Evolutionary conservation across 257 asterid species (phyloP), one percentile per base, ranked within the genome.

Genomic region (Nyctanthes arbortristis): DNA sequence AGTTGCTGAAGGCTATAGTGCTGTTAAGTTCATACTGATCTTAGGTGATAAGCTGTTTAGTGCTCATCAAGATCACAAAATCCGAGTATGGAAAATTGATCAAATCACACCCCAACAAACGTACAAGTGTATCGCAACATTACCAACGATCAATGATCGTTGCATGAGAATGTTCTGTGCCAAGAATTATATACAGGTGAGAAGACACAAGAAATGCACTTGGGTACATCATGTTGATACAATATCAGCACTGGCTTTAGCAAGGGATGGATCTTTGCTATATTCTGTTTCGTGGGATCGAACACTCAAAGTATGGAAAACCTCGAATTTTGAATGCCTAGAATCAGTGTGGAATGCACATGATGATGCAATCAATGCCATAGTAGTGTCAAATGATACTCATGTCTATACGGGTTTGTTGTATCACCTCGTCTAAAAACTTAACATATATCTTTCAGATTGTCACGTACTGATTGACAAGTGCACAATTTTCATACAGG

Each of bases 241-340:
- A 5, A 88, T 92, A 0, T 80, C 98, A 0, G 83, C 91, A 6
- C 66, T 92, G 13, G 87, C 89, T 20, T 10, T 78, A 11, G 86
- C 97, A 0, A 13, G 28, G 3, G 97, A 89, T 58, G 84, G 81
- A 31, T 32, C 68, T 4, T 27, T 79, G 0, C 67, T 92, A 2
- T 92, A 88, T 77, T 92, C 98, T 0, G 96, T 75, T 3, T 92
- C 98, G 0, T 92, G 98, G 98, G 98, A 92, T 18, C 63, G 94
- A 28, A 81, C 87, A 18, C 62, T 92, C 20, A 92, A 92, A 60
- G 75, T 92, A 6, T 92, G 98, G 98, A 65, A 87, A 18, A 84
- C 89, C 4, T 81, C 90, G 4, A 92, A 89, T 39, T 88, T 80
- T 81, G 78, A 78, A 71, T 89, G 96, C 65, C 35, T 88, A 16